Evolutionary conservation across 2,329 filamentous ascomycete species (phyloP), one percentile per base, ranked within the genome.

Genomic region (Ascochyta pisi): DNA sequence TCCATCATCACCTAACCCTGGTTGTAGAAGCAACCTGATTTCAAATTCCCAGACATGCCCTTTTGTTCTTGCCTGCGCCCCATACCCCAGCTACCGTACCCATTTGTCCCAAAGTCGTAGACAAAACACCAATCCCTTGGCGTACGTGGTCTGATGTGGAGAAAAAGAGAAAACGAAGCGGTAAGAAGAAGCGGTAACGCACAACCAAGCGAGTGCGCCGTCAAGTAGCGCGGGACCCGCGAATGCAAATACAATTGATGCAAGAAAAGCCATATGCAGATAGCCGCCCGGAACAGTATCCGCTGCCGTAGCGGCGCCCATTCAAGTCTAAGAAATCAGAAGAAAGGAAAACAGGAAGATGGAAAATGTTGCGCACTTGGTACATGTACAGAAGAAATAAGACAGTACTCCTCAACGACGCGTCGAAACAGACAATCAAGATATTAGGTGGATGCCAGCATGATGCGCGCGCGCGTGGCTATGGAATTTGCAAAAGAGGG

Each of bases 321-420:
- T 50, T 41, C 34, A 54, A 43, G 42, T 63, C 57, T 61, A 65
- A 46, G 43, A 55, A 42, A 39, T 9, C 35, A 37, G 35, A 35
- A 9, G 6, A 63, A 60, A 56, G 46, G 38, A 64, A 57, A 63
- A 16, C 33, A 29, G 55, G 54, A 34, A 54, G 41, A 52, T 45
- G 45, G 31, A 55, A 31, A 61, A 64, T 56, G 60, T 57, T 58
- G 47, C 55, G 52, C 50, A 61, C 56, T 57, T 58, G 62, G 63
- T 65, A 64, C 52, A 65, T 70, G 62, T 72, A 72, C 70, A 72
- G 41, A 58, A 65, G 57, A 58, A 62, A 50, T 33, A 41, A 49
- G 52, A 60, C 35, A 46, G 29, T 35, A 50, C 59, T 39, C 24
- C 35, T 49, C 29, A 27, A 31, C 33, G 47, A 31, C 47, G 51